phyloP scores from a whole-genome alignment of 148 eudicot genomes.

The Rhododendron molle region DNA sequence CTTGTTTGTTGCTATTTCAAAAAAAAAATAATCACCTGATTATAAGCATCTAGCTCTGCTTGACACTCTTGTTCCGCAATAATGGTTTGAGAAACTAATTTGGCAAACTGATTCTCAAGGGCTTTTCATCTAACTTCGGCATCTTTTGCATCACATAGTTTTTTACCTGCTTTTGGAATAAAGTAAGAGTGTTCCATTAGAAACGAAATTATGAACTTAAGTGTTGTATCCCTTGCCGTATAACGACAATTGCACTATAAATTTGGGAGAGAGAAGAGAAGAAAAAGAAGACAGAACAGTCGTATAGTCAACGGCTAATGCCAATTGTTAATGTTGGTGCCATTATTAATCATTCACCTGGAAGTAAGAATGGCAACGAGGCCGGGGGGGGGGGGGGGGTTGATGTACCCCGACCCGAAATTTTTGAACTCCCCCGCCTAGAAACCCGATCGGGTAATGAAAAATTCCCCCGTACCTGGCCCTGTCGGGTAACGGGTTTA shows the following conservation, averaged over 20 bases:
- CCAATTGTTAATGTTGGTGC: not conserved
- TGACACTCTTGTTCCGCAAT: conserved; percentile 40
- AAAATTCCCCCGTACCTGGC: too few species aligned
- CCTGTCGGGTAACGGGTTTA: too few species aligned
- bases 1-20: too few species aligned
- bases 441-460: too few species aligned
- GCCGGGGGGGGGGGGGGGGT: too few species aligned
- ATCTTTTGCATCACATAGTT: not conserved
- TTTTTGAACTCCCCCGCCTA: too few species aligned
- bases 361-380: too few species aligned
- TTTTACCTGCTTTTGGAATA: not conserved
- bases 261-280: too few species aligned
- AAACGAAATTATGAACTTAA: not conserved
- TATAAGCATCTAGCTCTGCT: too few species aligned
- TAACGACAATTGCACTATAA: not conserved
- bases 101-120: conserved; percentile 36
- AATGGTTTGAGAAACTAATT: conserved; percentile 39
- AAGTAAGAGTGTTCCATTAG: not conserved
- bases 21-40: too few species aligned
- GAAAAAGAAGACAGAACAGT: not conserved
- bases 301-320: not conserved
- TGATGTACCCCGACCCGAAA: too few species aligned
- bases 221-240: not conserved
- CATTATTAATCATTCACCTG: not conserved
- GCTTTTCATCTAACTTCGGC: conserved; percentile 25